Base-by-base conservation (phyloP, 179 eudicot genomes). In the Silene vulgaris region DNA sequence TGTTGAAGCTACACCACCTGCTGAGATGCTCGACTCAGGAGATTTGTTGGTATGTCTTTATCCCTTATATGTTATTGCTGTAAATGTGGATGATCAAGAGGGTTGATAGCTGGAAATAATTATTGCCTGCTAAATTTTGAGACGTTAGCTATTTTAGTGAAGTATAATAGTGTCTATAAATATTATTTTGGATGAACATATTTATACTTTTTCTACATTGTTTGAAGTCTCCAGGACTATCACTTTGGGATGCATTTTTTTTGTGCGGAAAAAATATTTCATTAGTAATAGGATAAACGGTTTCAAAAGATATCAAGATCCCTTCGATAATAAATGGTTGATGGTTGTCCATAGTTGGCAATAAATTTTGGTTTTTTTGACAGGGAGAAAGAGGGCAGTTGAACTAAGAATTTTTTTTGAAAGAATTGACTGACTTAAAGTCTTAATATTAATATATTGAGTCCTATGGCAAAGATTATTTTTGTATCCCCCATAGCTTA, bases 21-120 rank as follows among this genome's bases (percentile, higher is more conserved):
- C 87, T 59, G 80, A 76, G 64, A 85, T 78, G 77, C 65, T 78
- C 28, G 94, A 87, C 64, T 74, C 96, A 66, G 90, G 85, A 65
- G 97, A 94, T 85, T 81, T 94, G 19, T 81, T 94, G 91, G 98
- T 94, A 77, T 79, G 76, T 65, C 57, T 63, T 40, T 40, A 40
- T 40, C 57, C 54, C 30, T 57, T n/a, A 35, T 48, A 65, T 75
- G 21, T 17, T 37, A 21, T 14, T 54, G 1, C 17, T 54, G 60
- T 54, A 0, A 54, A 54, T 14, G 60, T 54, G 4, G 60, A 54
- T 54, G 19, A 54, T 12, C 19, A 14, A 1, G 6, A 14, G n/a
- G 6, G 60, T 54, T 54, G 60, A 0, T 54, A n/a, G 60, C 17
- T 54, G 9, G 60, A 54, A 54, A 11, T 60, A 60, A n/a, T 60